These are phyloP conservation scores for Trichoderma koningiopsis DNA, from an alignment of 2,329 filamentous ascomycete species.

Conservation along the genomic window DNA sequence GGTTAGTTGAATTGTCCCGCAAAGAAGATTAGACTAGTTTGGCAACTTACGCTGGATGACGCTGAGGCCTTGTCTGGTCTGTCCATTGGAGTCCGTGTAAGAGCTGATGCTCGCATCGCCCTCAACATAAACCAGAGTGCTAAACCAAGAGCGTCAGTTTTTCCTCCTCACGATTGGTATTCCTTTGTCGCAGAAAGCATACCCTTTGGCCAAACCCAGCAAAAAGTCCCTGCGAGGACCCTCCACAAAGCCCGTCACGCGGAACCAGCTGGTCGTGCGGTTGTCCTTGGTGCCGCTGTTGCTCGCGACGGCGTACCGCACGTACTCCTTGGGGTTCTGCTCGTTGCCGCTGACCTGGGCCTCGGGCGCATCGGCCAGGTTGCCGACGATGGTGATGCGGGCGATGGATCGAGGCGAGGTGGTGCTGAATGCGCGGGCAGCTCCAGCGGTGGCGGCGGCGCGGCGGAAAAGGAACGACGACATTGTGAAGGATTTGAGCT, in stretches of 20 bases:
- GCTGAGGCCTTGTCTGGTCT: slow-evolving; percentile 63
- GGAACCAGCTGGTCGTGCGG: slow-evolving; percentile 83
- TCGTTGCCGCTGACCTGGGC: slow-evolving; percentile 69
- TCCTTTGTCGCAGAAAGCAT: slow-evolving; percentile 43
- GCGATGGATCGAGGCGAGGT: slow-evolving; percentile 67
- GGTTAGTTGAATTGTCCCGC: neutral
- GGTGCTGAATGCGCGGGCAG: slow-evolving; percentile 74
- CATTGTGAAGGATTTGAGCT: slow-evolving; percentile 35
- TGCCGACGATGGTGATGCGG: slow-evolving; percentile 83
- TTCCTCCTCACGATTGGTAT: neutral
- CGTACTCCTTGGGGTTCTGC: slow-evolving; percentile 56
- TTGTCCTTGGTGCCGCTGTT: slow-evolving; percentile 68
- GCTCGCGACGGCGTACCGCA: slow-evolving; percentile 77
- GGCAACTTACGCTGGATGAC: slow-evolving; percentile 74
- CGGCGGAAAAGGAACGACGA: slow-evolving; percentile 56
- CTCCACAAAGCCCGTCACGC: slow-evolving; percentile 72
- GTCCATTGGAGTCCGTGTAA: slow-evolving; percentile 72
- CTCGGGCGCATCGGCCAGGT: slow-evolving; percentile 80
- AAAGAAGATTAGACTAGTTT: neutral
- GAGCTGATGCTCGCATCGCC: slow-evolving; percentile 72
- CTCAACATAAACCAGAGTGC: slow-evolving; percentile 79
- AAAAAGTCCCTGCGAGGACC: slow-evolving; percentile 72
- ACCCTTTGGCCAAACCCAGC: slow-evolving; percentile 81
- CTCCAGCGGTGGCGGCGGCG: slow-evolving; percentile 50
- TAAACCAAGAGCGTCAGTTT: slow-evolving; percentile 40